phyloP scores from a whole-genome alignment of 176 grass and related monocot genomes.

The Eragrostis curvula region DNA sequence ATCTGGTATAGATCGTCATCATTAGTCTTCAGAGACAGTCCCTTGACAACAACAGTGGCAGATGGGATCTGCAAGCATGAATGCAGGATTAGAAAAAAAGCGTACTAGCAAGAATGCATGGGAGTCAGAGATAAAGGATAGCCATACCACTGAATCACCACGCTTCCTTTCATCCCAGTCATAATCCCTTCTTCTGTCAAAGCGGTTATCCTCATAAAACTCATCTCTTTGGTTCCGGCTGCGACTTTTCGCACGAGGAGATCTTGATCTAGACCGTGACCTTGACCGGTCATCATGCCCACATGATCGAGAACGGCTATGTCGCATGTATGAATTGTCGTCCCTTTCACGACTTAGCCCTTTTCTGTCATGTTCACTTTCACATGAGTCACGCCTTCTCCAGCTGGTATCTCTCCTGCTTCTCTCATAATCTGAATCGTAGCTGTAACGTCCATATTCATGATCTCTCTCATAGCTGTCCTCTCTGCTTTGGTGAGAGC shows the following conservation, averaged over 20 bases:
- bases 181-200: constrained; percentile 80
- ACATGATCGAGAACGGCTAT: constrained; percentile 61
- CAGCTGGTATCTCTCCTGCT: constrained; percentile 68
- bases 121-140: constrained; percentile 20
- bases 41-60: constrained; percentile 93
- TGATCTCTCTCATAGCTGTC: constrained; percentile 70
- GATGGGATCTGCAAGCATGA: constrained; percentile 72
- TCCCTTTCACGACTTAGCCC: constrained; percentile 75
- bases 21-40: constrained; percentile 77
- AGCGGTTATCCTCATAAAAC: constrained; percentile 72
- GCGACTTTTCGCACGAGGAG: constrained; percentile 68
- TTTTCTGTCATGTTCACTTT: constrained; percentile 63
- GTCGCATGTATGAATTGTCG: constrained; percentile 60
- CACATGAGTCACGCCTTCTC: constrained; percentile 66
- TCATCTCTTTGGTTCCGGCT: constrained; percentile 64
- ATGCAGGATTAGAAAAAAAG: constrained; percentile 19
- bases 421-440: constrained; percentile 77
- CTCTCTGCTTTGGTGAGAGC: constrained; percentile 66
- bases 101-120: neutral
- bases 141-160: constrained; percentile 70
- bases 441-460: constrained; percentile 60
- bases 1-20: constrained; percentile 96
- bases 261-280: constrained; percentile 83
- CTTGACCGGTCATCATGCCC: constrained; percentile 59
- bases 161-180: constrained; percentile 77